Conservation (phyloP, 129 eudicot species). For the Oenanthe sinensis region DNA sequence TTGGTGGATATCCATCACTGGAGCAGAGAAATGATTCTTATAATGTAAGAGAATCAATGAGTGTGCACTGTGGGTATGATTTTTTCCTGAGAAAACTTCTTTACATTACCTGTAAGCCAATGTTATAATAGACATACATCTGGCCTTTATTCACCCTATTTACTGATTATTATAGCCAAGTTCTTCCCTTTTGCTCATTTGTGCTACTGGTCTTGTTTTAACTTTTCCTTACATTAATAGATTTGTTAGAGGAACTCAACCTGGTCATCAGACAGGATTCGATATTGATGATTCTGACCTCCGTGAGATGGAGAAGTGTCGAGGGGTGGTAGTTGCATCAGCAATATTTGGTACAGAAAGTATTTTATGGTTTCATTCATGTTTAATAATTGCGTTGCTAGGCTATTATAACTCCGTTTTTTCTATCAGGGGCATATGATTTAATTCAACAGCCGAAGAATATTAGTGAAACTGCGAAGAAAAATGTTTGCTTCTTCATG, state of each 20-base stretch:
- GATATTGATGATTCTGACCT: slow-evolving; percentile 87
- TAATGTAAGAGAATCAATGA: slow-evolving; percentile 78
- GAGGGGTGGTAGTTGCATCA: slow-evolving; percentile 86
- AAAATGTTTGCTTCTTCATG: slow-evolving; percentile 76
- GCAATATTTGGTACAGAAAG: slow-evolving; percentile 82
- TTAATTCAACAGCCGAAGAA: slow-evolving; percentile 75
- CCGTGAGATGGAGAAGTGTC: slow-evolving; percentile 76
- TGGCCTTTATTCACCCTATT: neutral
- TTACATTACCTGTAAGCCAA: neutral
- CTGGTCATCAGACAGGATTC: slow-evolving; percentile 75
- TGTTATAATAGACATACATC: slow-evolving; percentile 6
- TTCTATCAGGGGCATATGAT: slow-evolving; percentile 71
- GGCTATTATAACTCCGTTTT: slow-evolving; percentile 3
- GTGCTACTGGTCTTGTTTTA: neutral
- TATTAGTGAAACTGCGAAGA: slow-evolving; percentile 60
- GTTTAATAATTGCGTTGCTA: slow-evolving; percentile 6
- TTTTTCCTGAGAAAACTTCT: slow-evolving; percentile 6
- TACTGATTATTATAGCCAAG: neutral
- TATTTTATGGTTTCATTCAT: slow-evolving; percentile 7
- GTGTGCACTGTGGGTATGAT: slow-evolving; percentile 81
- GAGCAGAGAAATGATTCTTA: slow-evolving; percentile 70
- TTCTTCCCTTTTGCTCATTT: neutral
- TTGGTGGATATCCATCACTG: slow-evolving; percentile 95
- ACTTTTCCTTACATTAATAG: slow-evolving; percentile 28
- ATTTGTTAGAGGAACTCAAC: slow-evolving; percentile 76